phyloP scores from a whole-genome alignment of 2,329 filamentous ascomycete genomes.

The Dichotomopilus funicola region DNA sequence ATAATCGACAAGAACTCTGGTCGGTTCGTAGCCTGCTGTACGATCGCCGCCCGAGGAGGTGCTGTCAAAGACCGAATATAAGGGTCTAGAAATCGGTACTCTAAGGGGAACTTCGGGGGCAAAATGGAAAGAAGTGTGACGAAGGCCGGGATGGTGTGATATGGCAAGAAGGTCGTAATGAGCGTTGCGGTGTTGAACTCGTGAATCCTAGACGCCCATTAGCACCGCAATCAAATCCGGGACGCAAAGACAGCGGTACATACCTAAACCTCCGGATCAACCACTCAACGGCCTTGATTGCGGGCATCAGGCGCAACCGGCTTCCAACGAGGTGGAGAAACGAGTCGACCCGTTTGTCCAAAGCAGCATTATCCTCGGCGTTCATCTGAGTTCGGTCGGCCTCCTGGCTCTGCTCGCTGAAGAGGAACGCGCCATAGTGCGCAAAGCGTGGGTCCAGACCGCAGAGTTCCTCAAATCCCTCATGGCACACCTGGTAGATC shows the following conservation, averaged over 20 bases:
- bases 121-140: conserved; percentile 81
- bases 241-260: not conserved
- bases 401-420: conserved; percentile 86
- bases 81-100: conserved; percentile 78
- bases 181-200: conserved; percentile 78
- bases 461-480: conserved; percentile 89
- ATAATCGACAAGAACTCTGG: conserved; percentile 67
- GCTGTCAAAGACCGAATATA: conserved; percentile 73
- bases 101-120: conserved; percentile 63
- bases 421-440: conserved; percentile 69
- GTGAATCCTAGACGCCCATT: conserved; percentile 58
- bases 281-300: conserved; percentile 91
- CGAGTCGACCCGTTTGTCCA: conserved; percentile 69
- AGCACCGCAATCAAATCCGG: conserved; percentile 10
- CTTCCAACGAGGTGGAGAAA: conserved; percentile 77
- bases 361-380: conserved; percentile 68
- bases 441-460: conserved; percentile 74
- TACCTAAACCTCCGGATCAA: conserved; percentile 77
- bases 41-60: conserved; percentile 73
- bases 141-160: conserved; percentile 82
- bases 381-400: conserved; percentile 86
- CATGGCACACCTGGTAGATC: conserved; percentile 77
- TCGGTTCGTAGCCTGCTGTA: conserved; percentile 77
- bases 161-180: conserved; percentile 83
- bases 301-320: conserved; percentile 74